phyloP scores from a whole-genome alignment of 441 rosid species.

The Pelargonium australe region DNA sequence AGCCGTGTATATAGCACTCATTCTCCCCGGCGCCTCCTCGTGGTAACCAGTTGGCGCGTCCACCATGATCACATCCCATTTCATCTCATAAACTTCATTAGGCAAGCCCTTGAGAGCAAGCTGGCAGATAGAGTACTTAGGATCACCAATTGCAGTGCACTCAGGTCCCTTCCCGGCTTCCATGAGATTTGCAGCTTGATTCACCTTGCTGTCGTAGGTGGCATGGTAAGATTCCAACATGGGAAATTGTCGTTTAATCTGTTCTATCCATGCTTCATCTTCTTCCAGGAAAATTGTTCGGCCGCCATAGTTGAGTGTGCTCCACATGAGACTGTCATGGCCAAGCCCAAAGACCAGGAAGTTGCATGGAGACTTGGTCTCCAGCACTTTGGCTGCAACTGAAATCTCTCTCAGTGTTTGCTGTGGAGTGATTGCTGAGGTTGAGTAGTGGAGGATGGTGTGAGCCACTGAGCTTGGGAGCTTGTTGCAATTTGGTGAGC shows the following conservation, averaged over 20 bases:
- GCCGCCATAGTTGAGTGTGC: slow-evolving; percentile 77
- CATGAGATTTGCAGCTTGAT: slow-evolving; percentile 42
- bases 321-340: slow-evolving; percentile 94
- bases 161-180: slow-evolving; percentile 29
- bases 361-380: slow-evolving; percentile 72
- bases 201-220: slow-evolving; percentile 67
- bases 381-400: slow-evolving; percentile 46
- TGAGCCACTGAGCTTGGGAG: slow-evolving; percentile 56
- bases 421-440: slow-evolving; percentile 73
- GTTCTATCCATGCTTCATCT: slow-evolving; percentile 77
- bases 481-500: slow-evolving; percentile 44
- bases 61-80: slow-evolving; percentile 73
- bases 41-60: slow-evolving; percentile 72
- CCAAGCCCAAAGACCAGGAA: slow-evolving; percentile 89
- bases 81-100: slow-evolving; percentile 41
- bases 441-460: slow-evolving; percentile 65
- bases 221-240: slow-evolving; percentile 77
- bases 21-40: slow-evolving; percentile 59
- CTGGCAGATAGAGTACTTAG: slow-evolving; percentile 46
- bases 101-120: slow-evolving; percentile 54
- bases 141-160: slow-evolving; percentile 42
- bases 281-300: slow-evolving; percentile 74
- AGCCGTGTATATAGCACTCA: slow-evolving; percentile 68
- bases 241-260: slow-evolving; percentile 60
- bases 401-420: slow-evolving; percentile 66